phyloP scores from a whole-genome alignment of 2,329 filamentous ascomycete species.

The Plenodomus tracheiphilus region DNA sequence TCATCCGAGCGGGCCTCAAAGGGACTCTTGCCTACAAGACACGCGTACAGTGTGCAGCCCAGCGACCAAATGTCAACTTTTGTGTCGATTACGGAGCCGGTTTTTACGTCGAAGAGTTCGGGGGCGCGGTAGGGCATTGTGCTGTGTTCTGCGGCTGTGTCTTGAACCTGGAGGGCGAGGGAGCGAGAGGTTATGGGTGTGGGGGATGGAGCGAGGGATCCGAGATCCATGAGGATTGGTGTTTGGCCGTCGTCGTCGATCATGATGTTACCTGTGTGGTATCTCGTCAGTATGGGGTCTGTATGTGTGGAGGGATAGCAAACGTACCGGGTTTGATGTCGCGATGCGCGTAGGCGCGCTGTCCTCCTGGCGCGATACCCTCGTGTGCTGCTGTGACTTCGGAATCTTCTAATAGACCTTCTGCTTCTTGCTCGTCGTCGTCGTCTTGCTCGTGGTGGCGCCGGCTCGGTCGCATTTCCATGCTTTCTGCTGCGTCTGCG shows the following conservation, averaged over 20 bases:
- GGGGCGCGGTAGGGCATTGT: conserved; percentile 99
- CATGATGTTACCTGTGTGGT: conserved; percentile 81
- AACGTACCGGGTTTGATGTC: conserved; percentile 91
- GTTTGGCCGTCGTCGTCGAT: conserved; percentile 86
- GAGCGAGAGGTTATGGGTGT: conserved; percentile 88
- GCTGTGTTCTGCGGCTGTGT: conserved; percentile 91
- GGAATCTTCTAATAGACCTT: conserved; percentile 80
- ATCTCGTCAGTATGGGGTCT: conserved; percentile 9
- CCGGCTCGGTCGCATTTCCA: conserved; percentile 49
- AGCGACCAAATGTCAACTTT: conserved; percentile 98
- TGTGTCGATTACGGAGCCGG: conserved; percentile 85
- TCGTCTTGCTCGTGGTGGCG: conserved; percentile 54
- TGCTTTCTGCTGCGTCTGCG: conserved; percentile 49
- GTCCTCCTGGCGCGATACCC: conserved; percentile 68
- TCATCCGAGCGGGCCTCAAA: conserved; percentile 96
- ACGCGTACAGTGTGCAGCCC: conserved; percentile 96
- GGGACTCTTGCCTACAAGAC: conserved; percentile 92
- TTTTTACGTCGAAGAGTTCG: conserved; percentile 97
- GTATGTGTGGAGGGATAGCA: background rate
- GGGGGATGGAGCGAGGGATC: conserved; percentile 84
- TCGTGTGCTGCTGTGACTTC: conserved; percentile 71
- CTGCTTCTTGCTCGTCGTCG: conserved; percentile 74
- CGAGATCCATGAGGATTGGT: conserved; percentile 96
- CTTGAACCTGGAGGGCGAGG: conserved; percentile 87
- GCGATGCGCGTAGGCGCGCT: conserved; percentile 85